Conservation (phyloP, 257 asterid species). For the Solanum paucissectum region DNA sequence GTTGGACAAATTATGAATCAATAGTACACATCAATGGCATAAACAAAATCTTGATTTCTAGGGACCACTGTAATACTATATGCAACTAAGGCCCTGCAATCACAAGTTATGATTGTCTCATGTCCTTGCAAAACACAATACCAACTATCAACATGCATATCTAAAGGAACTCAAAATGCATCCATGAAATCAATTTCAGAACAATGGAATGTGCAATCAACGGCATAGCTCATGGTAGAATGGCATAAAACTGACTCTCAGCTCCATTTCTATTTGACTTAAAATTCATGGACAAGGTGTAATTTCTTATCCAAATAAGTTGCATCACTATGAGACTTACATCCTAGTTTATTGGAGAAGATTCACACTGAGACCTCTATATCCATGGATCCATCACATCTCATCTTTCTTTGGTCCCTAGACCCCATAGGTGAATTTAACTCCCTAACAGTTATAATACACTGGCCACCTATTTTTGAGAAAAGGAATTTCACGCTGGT, state of each 20-base stretch:
- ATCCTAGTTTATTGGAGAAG: background rate
- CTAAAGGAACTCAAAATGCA: background rate
- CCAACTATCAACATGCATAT: background rate
- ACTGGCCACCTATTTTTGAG: background rate
- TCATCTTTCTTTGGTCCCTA: background rate
- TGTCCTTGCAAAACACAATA: background rate
- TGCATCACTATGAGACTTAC: background rate
- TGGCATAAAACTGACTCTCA: background rate
- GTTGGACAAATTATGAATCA: background rate
- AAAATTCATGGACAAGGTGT: background rate
- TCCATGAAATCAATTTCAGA: background rate
- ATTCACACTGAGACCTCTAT: background rate
- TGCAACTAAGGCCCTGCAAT: background rate
- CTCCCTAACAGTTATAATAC: background rate
- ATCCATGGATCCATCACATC: background rate
- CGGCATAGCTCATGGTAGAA: background rate
- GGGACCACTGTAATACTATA: background rate
- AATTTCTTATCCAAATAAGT: background rate
- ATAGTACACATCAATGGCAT: background rate
- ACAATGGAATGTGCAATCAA: background rate
- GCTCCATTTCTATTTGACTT: background rate
- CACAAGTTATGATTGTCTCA: background rate
- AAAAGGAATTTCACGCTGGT: background rate
- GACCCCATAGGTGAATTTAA: background rate
- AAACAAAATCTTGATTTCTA: background rate